Conservation (phyloP, 1,139 yeast genomes). For the Pichia sp. region DNA sequence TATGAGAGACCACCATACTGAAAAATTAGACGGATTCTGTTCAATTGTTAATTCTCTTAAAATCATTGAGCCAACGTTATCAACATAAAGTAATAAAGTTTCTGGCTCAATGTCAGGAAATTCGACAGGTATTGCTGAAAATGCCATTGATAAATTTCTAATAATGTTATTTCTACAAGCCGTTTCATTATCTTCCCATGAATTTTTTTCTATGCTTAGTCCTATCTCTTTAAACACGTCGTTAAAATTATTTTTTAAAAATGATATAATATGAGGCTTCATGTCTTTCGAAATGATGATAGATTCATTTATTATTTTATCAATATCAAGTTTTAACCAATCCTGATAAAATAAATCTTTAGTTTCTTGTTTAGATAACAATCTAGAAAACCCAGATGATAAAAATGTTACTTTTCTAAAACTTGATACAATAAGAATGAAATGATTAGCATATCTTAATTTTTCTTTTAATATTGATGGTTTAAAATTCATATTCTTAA, state of each 20-base stretch:
- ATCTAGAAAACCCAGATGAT: slow-evolving; percentile 35
- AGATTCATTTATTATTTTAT: slow-evolving; percentile 2
- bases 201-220: neutral
- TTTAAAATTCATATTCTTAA: slow-evolving; percentile 43
- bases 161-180: neutral
- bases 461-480: slow-evolving; percentile 46
- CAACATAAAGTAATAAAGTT: slow-evolving; percentile 43
- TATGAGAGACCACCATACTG: slow-evolving; percentile 72
- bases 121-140: slow-evolving; percentile 41
- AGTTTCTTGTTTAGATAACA: slow-evolving; percentile 39
- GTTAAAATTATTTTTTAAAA: neutral
- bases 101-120: slow-evolving; percentile 49
- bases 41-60: slow-evolving; percentile 21
- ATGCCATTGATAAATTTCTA: slow-evolving; percentile 17
- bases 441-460: slow-evolving; percentile 49
- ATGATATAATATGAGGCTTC: neutral
- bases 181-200: neutral
- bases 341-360: slow-evolving; percentile 6
- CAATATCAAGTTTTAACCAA: slow-evolving; percentile 2
- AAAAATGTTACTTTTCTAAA: slow-evolving; percentile 22
- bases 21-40: slow-evolving; percentile 38
- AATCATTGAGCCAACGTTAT: slow-evolving; percentile 15
- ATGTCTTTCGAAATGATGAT: neutral
- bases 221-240: neutral
- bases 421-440: slow-evolving; percentile 52